Evolutionary conservation across 1,284 basidiomycete genomes (phyloP).

Genomic region (Tilletia horrida): DNA sequence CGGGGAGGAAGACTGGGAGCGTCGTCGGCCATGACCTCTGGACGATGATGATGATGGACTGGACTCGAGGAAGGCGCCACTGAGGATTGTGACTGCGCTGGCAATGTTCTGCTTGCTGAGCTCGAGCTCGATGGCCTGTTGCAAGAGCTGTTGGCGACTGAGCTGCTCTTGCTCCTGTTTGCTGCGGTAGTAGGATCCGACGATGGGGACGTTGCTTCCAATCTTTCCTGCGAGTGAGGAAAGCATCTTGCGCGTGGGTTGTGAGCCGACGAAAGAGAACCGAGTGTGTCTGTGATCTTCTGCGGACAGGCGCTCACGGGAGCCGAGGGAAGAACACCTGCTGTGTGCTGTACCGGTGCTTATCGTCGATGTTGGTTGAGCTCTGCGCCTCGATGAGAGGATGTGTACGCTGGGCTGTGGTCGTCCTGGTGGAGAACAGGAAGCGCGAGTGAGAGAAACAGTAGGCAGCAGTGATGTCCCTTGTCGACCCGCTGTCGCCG

Average conservation of each 20-base stretch:
- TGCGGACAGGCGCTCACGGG: too few species aligned
- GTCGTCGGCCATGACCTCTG: neutral
- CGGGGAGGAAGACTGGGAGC: neutral
- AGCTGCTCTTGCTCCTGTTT: constrained; percentile 15
- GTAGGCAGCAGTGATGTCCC: too few species aligned
- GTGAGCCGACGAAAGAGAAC: too few species aligned
- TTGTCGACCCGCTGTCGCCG: too few species aligned
- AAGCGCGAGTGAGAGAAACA: too few species aligned
- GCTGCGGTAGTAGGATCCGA: neutral
- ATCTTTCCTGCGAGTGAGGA: constrained; percentile 6
- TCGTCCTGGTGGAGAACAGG: too few species aligned
- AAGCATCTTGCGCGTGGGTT: neutral
- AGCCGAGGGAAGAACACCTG: too few species aligned
- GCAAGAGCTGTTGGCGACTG: constrained; percentile 11
- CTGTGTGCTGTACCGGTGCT: too few species aligned
- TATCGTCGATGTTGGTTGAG: too few species aligned
- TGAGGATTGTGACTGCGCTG: constrained; percentile 13
- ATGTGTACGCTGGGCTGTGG: too few species aligned
- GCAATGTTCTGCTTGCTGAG: constrained; percentile 16
- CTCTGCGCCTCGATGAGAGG: too few species aligned
- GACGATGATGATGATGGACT: neutral
- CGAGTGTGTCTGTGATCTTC: too few species aligned
- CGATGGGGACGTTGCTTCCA: constrained; percentile 17
- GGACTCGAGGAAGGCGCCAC: constrained; percentile 2
- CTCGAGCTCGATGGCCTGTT: constrained; percentile 16